These are phyloP conservation scores for Amanita molliuscula DNA, from an alignment of 768 basidiomycete genomes.

Conservation along the genomic window DNA sequence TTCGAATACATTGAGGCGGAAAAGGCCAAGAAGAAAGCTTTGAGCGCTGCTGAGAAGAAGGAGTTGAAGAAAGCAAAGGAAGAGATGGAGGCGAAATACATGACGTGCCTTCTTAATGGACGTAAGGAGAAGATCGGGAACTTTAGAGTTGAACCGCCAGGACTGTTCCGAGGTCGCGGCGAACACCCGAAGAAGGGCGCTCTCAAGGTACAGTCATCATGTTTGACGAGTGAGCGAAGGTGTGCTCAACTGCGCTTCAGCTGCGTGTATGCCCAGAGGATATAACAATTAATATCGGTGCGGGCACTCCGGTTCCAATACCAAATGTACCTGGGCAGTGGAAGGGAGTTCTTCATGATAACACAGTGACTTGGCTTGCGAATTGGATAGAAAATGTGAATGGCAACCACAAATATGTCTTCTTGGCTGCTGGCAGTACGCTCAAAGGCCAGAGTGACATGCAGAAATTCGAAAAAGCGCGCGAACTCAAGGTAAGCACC, in stretches of 20 bases:
- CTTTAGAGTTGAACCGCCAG: slow-evolving; percentile 96
- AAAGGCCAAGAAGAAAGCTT: slow-evolving; percentile 85
- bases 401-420: slow-evolving; percentile 92
- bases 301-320: slow-evolving; percentile 60
- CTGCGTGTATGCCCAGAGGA: slow-evolving; percentile 88
- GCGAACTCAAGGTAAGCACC: slow-evolving; percentile 76
- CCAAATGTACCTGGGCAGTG: slow-evolving; percentile 90
- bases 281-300: slow-evolving; percentile 90
- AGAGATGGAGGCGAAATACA: slow-evolving; percentile 74
- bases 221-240: neutral
- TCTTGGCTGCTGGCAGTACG: slow-evolving; percentile 94
- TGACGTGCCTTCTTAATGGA: slow-evolving; percentile 82
- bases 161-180: slow-evolving; percentile 95
- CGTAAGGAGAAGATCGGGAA: slow-evolving; percentile 98
- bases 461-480: slow-evolving; percentile 95
- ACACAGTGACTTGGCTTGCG: slow-evolving; percentile 97
- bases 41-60: slow-evolving; percentile 86
- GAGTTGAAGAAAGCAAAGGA: slow-evolving; percentile 81
- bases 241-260: slow-evolving; percentile 27
- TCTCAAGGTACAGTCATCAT: slow-evolving; percentile 56
- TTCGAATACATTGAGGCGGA: slow-evolving; percentile 87
- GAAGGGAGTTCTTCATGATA: slow-evolving; percentile 83
- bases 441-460: slow-evolving; percentile 98
- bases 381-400: slow-evolving; percentile 99
- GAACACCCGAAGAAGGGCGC: slow-evolving; percentile 97